Conservation (phyloP, 2,329 filamentous ascomycete genomes). For the Xylariaceae sp. region DNA sequence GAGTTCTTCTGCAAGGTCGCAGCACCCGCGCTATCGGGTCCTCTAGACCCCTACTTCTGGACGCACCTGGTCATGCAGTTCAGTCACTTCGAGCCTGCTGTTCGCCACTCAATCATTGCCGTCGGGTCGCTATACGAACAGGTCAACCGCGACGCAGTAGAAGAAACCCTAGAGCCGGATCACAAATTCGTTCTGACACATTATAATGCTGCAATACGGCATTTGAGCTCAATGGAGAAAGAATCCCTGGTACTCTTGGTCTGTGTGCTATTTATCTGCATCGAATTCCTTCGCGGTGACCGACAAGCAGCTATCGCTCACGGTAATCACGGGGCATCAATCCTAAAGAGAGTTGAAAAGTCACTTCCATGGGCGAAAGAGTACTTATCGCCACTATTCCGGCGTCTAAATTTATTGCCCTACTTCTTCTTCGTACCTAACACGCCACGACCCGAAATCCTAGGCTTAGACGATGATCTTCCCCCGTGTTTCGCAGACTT, state of each 20-base stretch:
- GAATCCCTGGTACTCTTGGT: slow-evolving; percentile 38
- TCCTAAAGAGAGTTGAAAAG: slow-evolving; percentile 32
- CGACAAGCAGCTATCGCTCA: slow-evolving; percentile 36
- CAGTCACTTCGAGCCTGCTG: slow-evolving; percentile 36
- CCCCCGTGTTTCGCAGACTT: slow-evolving; percentile 21
- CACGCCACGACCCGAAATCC: slow-evolving; percentile 19
- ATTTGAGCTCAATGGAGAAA: slow-evolving; percentile 30
- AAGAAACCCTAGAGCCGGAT: slow-evolving; percentile 6
- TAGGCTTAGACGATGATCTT: slow-evolving; percentile 23
- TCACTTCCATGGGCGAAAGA: slow-evolving; percentile 30
- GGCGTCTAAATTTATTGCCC: slow-evolving; percentile 39
- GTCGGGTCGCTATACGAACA: slow-evolving; percentile 41
- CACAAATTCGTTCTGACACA: slow-evolving; percentile 37
- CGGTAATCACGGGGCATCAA: slow-evolving; percentile 37
- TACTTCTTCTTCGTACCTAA: slow-evolving; percentile 35
- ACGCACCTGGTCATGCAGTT: slow-evolving; percentile 39
- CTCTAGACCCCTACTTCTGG: slow-evolving; percentile 40
- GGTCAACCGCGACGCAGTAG: slow-evolving; percentile 17
- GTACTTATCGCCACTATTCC: slow-evolving; percentile 37
- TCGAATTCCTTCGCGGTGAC: slow-evolving; percentile 42
- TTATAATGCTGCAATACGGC: slow-evolving; percentile 41
- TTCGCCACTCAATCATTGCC: slow-evolving; percentile 38
- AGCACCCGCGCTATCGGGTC: slow-evolving; percentile 36
- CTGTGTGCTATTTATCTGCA: slow-evolving; percentile 43
- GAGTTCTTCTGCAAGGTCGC: slow-evolving; percentile 39